These are phyloP conservation scores for Eleusine indica DNA, from an alignment of 176 grass and related monocot species.

Conservation along the genomic window DNA sequence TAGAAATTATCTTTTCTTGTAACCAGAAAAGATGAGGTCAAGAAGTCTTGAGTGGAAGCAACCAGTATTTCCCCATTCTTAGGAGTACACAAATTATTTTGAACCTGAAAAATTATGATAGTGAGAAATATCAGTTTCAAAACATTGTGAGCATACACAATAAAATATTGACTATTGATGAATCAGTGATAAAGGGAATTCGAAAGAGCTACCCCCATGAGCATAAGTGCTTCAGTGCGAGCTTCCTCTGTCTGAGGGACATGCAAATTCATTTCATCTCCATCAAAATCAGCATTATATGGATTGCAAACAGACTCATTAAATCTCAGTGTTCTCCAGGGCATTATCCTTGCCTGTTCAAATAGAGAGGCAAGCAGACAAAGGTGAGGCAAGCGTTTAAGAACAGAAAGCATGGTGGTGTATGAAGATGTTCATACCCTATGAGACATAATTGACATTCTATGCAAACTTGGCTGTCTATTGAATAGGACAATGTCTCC, in stretches of 20 bases:
- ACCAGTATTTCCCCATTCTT: constrained; percentile 97
- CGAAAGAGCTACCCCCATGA: constrained; percentile 85
- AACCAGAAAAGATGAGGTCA: constrained; percentile 95
- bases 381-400: constrained; percentile 30
- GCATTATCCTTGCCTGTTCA: constrained; percentile 92
- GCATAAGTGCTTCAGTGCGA: constrained; percentile 94
- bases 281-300: constrained; percentile 99
- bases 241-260: constrained; percentile 99
- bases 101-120: constrained; percentile 67
- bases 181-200: constrained; percentile 42
- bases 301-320: constrained; percentile 99
- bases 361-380: constrained; percentile 34
- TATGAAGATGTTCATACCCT: constrained; percentile 52
- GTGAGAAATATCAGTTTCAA: constrained; percentile 20
- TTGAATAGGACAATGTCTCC: constrained; percentile 95
- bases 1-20: constrained; percentile 96
- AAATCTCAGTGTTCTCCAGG: constrained; percentile 98
- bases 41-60: constrained; percentile 96
- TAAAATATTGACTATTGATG: constrained; percentile 27
- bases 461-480: constrained; percentile 95
- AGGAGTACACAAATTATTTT: constrained; percentile 98
- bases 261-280: constrained; percentile 99
- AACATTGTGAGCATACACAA: constrained; percentile 20
- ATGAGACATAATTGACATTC: constrained; percentile 99
- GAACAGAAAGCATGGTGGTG: constrained; percentile 21